These are phyloP conservation scores for Cutaneotrichosporon sp. DNA, from an alignment of 1,284 basidiomycete genomes.

Conservation along the genomic window DNA sequence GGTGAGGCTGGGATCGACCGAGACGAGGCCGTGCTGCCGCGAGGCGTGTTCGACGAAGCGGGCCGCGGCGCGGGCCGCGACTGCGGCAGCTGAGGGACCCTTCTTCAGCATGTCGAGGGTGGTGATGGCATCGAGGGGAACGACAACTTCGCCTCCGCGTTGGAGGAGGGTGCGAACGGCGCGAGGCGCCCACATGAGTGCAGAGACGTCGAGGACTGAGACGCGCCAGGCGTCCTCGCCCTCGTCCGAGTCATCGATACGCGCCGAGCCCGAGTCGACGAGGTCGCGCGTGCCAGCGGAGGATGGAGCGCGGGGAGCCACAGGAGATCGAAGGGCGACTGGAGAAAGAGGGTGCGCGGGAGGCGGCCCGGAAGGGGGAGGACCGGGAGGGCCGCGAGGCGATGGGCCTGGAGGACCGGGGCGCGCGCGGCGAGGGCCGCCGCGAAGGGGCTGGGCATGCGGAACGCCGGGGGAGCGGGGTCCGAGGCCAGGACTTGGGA, in stretches of 20 bases:
- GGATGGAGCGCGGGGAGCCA: neutral
- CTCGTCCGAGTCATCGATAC: conserved; percentile 16
- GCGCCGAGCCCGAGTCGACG: conserved; percentile 1
- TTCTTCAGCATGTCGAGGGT: conserved; percentile 94
- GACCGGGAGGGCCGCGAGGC: neutral
- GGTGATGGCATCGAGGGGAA: conserved; percentile 85
- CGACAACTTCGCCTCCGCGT: conserved; percentile 66
- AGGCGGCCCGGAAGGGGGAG: neutral
- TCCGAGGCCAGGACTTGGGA: neutral
- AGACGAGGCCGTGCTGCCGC: conserved; percentile 36
- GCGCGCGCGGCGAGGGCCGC: neutral
- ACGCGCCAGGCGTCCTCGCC: conserved; percentile 21
- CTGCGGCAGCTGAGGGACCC: conserved; percentile 71
- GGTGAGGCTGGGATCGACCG: conserved; percentile 33
- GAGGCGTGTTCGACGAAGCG: conserved; percentile 52
- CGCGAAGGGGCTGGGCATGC: neutral
- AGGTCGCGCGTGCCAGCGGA: conserved; percentile 8
- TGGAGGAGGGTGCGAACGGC: conserved; percentile 75
- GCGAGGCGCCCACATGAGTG: conserved; percentile 76
- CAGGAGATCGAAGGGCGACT: too few species aligned
- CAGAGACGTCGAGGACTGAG: conserved; percentile 79
- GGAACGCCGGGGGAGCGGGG: neutral
- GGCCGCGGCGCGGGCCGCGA: conserved; percentile 61
- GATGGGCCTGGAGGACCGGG: neutral
- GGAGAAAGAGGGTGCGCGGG: neutral